phyloP scores from a whole-genome alignment of 345 rosid species.

The Combretum micranthum region DNA sequence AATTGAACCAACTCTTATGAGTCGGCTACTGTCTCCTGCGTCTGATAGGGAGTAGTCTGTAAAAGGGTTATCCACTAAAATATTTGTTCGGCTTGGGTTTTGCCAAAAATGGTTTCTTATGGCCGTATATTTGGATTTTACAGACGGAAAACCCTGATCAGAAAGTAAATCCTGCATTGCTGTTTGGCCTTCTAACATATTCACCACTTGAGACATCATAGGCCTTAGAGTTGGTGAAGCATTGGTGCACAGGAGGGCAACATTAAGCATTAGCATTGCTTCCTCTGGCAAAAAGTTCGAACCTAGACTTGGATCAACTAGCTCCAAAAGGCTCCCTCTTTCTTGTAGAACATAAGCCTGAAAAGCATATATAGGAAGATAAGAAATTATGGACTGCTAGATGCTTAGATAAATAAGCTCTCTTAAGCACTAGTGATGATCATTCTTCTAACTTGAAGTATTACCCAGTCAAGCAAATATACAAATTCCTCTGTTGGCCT shows the following conservation, averaged over 20 bases:
- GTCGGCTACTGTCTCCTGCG: constrained; percentile 24
- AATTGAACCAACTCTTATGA: constrained; percentile 16
- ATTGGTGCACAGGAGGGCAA: constrained; percentile 71
- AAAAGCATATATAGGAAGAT: background rate
- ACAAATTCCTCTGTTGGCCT: constrained; percentile 69
- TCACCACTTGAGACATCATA: constrained; percentile 80
- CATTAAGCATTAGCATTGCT: constrained; percentile 68
- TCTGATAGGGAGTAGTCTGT: constrained; percentile 26
- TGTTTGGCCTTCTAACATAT: constrained; percentile 74
- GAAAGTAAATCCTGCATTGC: constrained; percentile 63
- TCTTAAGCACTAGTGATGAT: too few species aligned
- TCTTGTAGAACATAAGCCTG: constrained; percentile 78
- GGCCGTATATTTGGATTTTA: constrained; percentile 52
- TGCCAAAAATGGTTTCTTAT: constrained; percentile 84
- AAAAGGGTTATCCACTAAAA: constrained; percentile 26
- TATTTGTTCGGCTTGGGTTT: constrained; percentile 41
- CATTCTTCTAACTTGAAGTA: background rate
- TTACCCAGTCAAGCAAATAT: constrained; percentile 85
- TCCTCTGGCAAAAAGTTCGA: constrained; percentile 54
- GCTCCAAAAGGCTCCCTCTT: constrained; percentile 48
- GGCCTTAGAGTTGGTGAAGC: constrained; percentile 87
- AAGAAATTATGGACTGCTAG: too few species aligned
- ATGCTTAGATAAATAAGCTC: too few species aligned
- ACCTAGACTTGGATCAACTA: constrained; percentile 55
- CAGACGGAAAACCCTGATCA: constrained; percentile 60